Evolutionary conservation across 495 filamentous ascomycete genomes (phyloP).

Genomic region (Penicillium macrosclerotiorum): DNA sequence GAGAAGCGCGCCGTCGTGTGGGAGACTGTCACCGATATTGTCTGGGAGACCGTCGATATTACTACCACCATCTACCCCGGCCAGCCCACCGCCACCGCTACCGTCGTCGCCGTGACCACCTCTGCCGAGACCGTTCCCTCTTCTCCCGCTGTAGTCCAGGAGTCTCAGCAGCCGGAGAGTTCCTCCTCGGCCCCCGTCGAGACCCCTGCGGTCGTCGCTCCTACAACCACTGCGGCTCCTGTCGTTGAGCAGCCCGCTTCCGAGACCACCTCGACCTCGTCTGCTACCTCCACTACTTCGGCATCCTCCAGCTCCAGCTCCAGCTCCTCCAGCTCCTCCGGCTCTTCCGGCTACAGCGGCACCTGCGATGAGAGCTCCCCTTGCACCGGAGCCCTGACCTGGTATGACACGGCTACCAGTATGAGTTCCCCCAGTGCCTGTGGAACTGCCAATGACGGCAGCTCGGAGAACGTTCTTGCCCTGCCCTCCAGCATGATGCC

Average conservation of each 20-base stretch:
- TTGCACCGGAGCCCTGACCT: constrained; percentile 43
- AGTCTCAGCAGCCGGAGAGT: too few relatives aligned
- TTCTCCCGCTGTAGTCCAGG: constrained; percentile 5
- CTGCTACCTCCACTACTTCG: constrained; percentile 12
- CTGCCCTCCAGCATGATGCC: constrained; percentile 52
- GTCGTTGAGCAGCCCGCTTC: constrained; percentile 5
- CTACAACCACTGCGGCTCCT: constrained; percentile 7
- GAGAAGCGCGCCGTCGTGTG: constrained; percentile 40
- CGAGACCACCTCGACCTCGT: background rate
- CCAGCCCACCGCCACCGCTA: constrained; percentile 17
- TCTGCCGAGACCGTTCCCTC: constrained; percentile 12
- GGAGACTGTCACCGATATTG: constrained; percentile 34
- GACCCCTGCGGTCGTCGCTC: background rate
- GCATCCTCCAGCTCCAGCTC: constrained; percentile 8
- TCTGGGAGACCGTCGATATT: constrained; percentile 43
- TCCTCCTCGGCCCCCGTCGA: too few relatives aligned
- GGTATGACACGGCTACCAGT: constrained; percentile 45
- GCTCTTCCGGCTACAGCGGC: constrained; percentile 29
- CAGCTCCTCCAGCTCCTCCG: constrained; percentile 15
- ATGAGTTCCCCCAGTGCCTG: constrained; percentile 42
- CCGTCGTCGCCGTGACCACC: constrained; percentile 11
- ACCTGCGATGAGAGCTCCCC: constrained; percentile 35
- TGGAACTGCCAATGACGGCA: constrained; percentile 42
- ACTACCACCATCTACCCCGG: constrained; percentile 40
- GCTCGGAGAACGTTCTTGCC: constrained; percentile 43